Percentiles rank a stretch among this genome's conserved stretches.
Conservation (phyloP, 2,329 filamentous ascomycete species). For the Karstenula rhodostoma region DNA sequence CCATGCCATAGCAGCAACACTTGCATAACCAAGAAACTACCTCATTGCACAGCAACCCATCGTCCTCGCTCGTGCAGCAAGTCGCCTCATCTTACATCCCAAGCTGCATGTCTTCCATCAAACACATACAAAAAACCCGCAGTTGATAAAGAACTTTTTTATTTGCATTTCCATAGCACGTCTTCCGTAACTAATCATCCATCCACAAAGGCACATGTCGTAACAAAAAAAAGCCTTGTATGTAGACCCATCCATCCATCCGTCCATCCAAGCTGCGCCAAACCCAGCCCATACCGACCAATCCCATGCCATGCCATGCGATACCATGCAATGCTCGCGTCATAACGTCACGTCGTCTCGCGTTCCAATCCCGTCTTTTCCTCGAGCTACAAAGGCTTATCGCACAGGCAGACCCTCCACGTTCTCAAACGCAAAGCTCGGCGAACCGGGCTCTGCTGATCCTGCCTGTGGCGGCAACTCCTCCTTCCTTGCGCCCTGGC, state of each 20-base stretch:
- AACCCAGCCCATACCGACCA: constrained; percentile 1
- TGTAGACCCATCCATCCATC: background rate
- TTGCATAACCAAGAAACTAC: no score
- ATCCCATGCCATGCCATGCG: constrained; percentile 3
- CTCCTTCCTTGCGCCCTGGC: constrained; percentile 65
- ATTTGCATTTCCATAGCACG: background rate
- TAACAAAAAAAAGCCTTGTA: background rate
- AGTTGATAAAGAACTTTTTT: constrained; percentile 1
- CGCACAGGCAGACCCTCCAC: constrained; percentile 54
- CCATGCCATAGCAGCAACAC: no score
- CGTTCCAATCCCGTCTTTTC: background rate
- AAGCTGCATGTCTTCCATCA: no score
- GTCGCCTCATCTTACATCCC: no score
- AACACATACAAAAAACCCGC: no score
- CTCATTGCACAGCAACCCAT: no score
- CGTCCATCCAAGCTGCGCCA: constrained; percentile 1
- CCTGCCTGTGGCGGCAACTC: constrained; percentile 70
- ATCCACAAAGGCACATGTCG: background rate
- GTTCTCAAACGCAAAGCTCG: constrained; percentile 87
- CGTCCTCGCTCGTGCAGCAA: no score
- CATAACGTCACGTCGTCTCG: background rate
- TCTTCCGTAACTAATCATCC: background rate
- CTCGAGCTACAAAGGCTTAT: constrained; percentile 14
- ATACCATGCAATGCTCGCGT: background rate
- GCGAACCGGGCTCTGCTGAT: constrained; percentile 80